These are phyloP conservation scores for Paraconiothyrium sp. DNA, from an alignment of 2,329 filamentous ascomycete species.

Conservation along the genomic window DNA sequence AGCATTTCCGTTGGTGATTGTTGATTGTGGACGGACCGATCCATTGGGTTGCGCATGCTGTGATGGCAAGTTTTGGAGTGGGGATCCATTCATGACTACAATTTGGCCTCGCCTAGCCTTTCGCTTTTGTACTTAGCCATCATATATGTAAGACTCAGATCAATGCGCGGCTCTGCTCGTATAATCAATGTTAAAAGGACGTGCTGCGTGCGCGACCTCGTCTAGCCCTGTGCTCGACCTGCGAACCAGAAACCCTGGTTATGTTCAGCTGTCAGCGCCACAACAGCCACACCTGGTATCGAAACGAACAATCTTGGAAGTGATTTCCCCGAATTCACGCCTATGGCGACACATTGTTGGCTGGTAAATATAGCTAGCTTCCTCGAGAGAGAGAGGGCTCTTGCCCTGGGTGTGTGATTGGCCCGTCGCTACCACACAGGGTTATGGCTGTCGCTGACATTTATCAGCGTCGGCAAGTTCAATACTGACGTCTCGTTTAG, in stretches of 20 bases:
- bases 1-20: not conserved
- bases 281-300: conserved; percentile 10
- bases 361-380: not conserved
- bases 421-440: not conserved
- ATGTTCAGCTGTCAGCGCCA: conserved; percentile 4
- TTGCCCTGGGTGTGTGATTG: not conserved
- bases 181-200: not conserved
- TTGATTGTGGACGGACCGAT: not conserved
- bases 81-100: conserved; percentile 1
- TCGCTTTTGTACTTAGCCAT: not conserved
- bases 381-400: not conserved
- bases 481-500: not conserved
- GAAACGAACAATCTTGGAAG: not conserved
- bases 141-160: not conserved
- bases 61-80: conserved; percentile 2
- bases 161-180: not conserved
- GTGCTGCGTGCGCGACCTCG: conserved; percentile 2
- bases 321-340: not conserved
- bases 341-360: not conserved
- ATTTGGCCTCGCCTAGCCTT: not conserved
- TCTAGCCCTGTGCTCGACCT: conserved; percentile 8
- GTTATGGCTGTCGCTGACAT: not conserved
- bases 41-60: not conserved
- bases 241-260: not conserved
- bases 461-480: not conserved